Base-by-base conservation (phyloP, 2,329 filamentous ascomycete species). In the Venturia aucupariae region DNA sequence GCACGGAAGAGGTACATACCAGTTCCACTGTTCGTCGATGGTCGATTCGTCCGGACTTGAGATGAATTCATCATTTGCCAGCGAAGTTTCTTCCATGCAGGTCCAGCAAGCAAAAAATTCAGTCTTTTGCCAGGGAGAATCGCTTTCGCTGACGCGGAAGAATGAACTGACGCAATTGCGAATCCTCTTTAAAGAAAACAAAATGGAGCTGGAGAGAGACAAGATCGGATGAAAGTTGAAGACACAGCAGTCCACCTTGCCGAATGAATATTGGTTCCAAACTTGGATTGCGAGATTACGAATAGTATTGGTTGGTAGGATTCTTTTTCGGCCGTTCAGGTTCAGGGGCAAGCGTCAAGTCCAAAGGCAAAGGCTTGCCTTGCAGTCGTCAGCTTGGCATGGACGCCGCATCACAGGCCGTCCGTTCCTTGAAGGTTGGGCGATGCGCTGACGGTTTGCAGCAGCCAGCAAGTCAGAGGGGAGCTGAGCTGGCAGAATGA, bases 401-500 rank as follows among this genome's bases (percentile, higher is more conserved):
- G 51, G 27, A 57, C 27, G 51, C 27, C 51, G 51, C 51, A 35
- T 35, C 30, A 11, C 19, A 57, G 19, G 51, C 51, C 27, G 27
- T n/a, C 51, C 27, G 27, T n/a, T 30, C 51, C 30, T 57, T 19
- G 22, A 32, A 22, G 32, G 24, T 32, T 54, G 48, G 17, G 48
- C 48, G 48, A 54, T 54, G 51, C 51, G 51, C 51, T 54, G 30
- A 32, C 48, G n/a, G 48, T 54, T 54, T 54, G 48, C 24, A 32
- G 10, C 44, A 54, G 27, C 35, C n/a, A n/a, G 32, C 32, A 35
- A 10, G 48, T 32, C 48, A 22, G 44, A 46, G 19, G 44, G 48
- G 24, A 55, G 27, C 51, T 19, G 51, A 11, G 30, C n/a, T n/a
- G n/a, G n/a, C n/a, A n/a, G n/a, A n/a, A n/a, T n/a, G n/a, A n/a